Base-by-base conservation (phyloP, 1,139 yeast species). In the Geotrichum histeridarum region DNA sequence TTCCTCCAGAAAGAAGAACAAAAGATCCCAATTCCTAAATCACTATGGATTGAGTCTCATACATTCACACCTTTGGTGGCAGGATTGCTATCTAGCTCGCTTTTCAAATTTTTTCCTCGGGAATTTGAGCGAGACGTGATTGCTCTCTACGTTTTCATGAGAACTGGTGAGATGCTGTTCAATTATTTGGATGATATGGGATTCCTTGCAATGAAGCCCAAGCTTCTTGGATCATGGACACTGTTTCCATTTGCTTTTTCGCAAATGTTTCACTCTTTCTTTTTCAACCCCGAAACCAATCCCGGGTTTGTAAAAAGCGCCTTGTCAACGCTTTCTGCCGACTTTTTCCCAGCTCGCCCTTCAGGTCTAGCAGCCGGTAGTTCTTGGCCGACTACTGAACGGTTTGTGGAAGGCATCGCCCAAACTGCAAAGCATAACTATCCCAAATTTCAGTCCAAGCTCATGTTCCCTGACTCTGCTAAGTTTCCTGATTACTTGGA, bases 201-300 rank as follows among this genome's bases (percentile, higher is more conserved):
- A 6, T 61, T 59, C 50, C 58, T 70, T 47, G 63, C 62, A 64
- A 31, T 54, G 12, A 65, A 70, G 57, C 75, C 75, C 7, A 63
- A 70, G 47, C 57, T 67, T 50, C 56, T 71, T 18, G 76, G 75
- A 1, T 63, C 74, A 11, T 73, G 76, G 76, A 63, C 68, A 11
- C 60, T 73, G 52, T 71, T 73, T 62, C 77, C 77, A 6, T 58
- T 72, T 37, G 73, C 77, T 12, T 64, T 69, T 57, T 66, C 73
- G n/a, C 76, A 73, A 61, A 65, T 73, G 50, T 68, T 72, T 55
- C 67, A 71, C 57, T 59, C 72, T 3, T 69, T 68, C 49, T 61
- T 71, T 41, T 64, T 67, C 57, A 64, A 71, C 50, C 72, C 71
- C 3, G 74, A 70, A 37, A 61, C 66, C 46, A 65, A 70, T 45